Base-by-base conservation (phyloP, 345 rosid genomes). In the Moricandia arvensis region DNA sequence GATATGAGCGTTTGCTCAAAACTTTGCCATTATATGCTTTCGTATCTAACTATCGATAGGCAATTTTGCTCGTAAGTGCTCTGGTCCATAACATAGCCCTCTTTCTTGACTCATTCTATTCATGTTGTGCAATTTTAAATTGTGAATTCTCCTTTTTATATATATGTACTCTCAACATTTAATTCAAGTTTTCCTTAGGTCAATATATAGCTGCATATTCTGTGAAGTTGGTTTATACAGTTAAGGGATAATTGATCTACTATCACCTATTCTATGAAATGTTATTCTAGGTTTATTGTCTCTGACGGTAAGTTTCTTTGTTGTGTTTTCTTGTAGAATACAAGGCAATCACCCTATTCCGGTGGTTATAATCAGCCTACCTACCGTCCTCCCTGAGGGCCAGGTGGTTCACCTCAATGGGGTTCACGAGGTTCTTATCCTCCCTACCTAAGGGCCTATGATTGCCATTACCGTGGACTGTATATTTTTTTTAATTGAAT, bases 381-480 rank as follows among this genome's bases (percentile, higher is more conserved):
- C 7, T 87, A 86, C 80, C 87, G 84, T 64, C 83, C 92, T 4
- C 90, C 45, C 45, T 13, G 89, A 13, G 93, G 97, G 61, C 84
- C 84, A 4, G 21, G 79, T n/a, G 96, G 91, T 55, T 84, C 88
- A 35, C 79, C 88, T 64, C 89, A 88, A 49, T 93, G 96, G 93
- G 90, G 85, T 38, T 85, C 87, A 4, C 86, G 93, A 4, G 85
- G 90, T 64, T 75, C 88, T 73, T 86, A 87, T 81, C 75, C 82
- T n/a, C 65, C 85, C 26, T 94, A 85, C 65, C 66, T 83, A 6
- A 77, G 81, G 80, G 78, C 82, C 2, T 88, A 89, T 74, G 89
- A 88, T 82, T 85, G 87, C 84, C 91, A 83, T 31, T 91, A 86
- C 27, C 87, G 93, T 64, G 97, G 96, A 78, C 86, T 86, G 5